Percentiles rank a stretch among this genome's conserved stretches.
These are phyloP conservation scores for Tolypocladium amazonense DNA, from an alignment of 2,329 filamentous ascomycete genomes.

Conservation along the genomic window DNA sequence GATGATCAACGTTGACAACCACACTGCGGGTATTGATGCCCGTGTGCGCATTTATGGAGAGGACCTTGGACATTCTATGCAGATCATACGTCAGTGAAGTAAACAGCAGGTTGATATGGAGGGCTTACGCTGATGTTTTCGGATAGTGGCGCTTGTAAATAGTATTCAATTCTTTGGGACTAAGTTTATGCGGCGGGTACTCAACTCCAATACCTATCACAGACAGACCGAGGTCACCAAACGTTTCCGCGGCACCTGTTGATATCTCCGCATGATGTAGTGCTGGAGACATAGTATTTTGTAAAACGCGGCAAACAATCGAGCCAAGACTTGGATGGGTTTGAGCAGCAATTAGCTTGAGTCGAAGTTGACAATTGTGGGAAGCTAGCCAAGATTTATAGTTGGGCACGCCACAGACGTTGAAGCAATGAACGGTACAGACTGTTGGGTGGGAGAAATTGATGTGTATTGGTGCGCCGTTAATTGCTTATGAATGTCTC, in stretches of 20 bases:
- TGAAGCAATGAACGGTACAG: neutral
- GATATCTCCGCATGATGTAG: neutral
- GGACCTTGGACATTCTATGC: neutral
- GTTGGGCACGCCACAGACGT: neutral
- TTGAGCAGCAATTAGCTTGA: neutral
- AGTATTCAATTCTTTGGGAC: neutral
- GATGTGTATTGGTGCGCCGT: neutral
- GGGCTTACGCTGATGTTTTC: neutral
- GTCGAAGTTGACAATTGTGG: neutral
- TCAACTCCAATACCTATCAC: neutral
- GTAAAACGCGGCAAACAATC: neutral
- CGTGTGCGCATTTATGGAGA: neutral
- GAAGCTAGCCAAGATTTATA: neutral
- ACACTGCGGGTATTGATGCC: neutral
- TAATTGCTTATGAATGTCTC: neutral
- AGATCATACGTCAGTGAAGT: neutral
- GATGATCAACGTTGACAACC: neutral
- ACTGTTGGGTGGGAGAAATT: neutral
- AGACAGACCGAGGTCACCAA: neutral
- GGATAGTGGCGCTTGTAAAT: neutral
- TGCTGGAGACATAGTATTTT: neutral
- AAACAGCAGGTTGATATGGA: neutral
- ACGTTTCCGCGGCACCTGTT: neutral
- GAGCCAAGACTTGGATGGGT: neutral
- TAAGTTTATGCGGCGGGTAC: neutral